Percentiles rank a stretch among this genome's conserved stretches.
phyloP scores from a whole-genome alignment of 1,284 basidiomycete species.

The Moesziomyces globuligerus region DNA sequence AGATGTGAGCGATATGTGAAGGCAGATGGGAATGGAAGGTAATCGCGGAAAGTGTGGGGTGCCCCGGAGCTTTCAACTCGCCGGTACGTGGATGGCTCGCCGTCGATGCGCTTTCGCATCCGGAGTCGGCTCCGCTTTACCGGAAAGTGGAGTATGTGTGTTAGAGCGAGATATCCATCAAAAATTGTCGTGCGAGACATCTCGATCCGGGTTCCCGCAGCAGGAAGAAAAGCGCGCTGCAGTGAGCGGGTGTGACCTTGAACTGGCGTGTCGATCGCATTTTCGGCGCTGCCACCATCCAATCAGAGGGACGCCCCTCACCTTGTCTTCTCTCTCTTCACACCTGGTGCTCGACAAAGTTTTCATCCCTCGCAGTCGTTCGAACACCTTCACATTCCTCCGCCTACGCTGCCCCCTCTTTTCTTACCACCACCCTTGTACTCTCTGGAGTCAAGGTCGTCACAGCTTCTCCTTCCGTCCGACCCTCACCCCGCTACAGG shows the following conservation, averaged over 20 bases:
- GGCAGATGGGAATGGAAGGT: too few relatives aligned
- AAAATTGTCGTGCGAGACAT: conserved; percentile 24
- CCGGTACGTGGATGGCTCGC: conserved; percentile 8
- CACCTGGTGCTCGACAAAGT: too few relatives aligned
- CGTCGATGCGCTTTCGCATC: conserved; percentile 3
- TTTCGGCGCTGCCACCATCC: conserved; percentile 26
- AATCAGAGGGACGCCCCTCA: conserved; percentile 17
- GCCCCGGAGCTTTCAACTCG: conserved; percentile 30
- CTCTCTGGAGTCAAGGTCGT: conserved; percentile 31
- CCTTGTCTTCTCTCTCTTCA: neutral
- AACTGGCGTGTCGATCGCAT: conserved; percentile 22
- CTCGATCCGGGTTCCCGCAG: neutral
- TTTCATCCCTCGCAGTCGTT: too few relatives aligned
- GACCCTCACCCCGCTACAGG: neutral
- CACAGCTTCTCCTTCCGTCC: neutral
- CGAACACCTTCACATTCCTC: too few relatives aligned
- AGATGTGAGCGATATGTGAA: neutral
- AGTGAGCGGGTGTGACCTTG: too few relatives aligned
- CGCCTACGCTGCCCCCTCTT: neutral
- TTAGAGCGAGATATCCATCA: neutral
- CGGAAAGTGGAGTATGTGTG: conserved; percentile 1
- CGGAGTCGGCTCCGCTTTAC: conserved; percentile 31
- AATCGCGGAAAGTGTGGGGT: conserved; percentile 23
- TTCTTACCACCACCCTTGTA: conserved; percentile 3
- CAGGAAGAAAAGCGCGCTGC: conserved; percentile 4